Conservation (phyloP, 495 filamentous ascomycete genomes). For the Aspergillus affinis region DNA sequence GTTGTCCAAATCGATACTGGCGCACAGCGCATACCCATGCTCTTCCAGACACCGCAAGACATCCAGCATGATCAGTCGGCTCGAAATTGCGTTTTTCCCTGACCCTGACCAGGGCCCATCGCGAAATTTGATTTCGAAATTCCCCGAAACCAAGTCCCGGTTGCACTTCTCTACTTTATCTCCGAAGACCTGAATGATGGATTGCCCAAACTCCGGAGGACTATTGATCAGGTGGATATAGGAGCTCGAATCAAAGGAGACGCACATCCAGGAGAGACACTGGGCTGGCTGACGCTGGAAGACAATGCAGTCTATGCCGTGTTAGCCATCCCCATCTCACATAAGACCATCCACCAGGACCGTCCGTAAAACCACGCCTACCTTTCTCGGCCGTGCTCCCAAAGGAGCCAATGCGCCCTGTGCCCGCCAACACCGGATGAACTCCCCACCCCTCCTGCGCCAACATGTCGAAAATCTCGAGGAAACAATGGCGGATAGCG, state of each 20-base stretch:
- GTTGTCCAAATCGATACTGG: slow-evolving; percentile 13
- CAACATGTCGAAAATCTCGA: slow-evolving; percentile 14
- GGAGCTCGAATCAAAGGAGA: slow-evolving; percentile 18
- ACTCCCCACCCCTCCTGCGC: slow-evolving; percentile 19
- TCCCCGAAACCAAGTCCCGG: no score
- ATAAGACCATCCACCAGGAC: no score
- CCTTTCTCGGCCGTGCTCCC: no score
- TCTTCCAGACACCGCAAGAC: slow-evolving; percentile 14
- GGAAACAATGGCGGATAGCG: slow-evolving; percentile 9
- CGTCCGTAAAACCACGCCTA: no score
- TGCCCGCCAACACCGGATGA: slow-evolving; percentile 2
- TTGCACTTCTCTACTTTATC: no score
- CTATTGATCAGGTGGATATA: slow-evolving; percentile 17
- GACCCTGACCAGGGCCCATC: slow-evolving; percentile 4
- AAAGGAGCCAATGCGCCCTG: not conserved
- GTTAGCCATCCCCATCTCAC: no score
- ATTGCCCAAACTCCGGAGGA: slow-evolving; percentile 5
- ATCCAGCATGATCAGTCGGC: slow-evolving; percentile 12
- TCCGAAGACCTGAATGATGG: no score
- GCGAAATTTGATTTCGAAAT: slow-evolving; percentile 15
- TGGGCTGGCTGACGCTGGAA: no score
- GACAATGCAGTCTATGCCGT: no score
- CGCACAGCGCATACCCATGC: slow-evolving; percentile 11
- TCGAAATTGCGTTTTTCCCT: slow-evolving; percentile 9
- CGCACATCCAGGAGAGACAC: not conserved